These are phyloP conservation scores for Talaromyces wortmannii DNA, from an alignment of 495 filamentous ascomycete genomes.

Conservation along the genomic window DNA sequence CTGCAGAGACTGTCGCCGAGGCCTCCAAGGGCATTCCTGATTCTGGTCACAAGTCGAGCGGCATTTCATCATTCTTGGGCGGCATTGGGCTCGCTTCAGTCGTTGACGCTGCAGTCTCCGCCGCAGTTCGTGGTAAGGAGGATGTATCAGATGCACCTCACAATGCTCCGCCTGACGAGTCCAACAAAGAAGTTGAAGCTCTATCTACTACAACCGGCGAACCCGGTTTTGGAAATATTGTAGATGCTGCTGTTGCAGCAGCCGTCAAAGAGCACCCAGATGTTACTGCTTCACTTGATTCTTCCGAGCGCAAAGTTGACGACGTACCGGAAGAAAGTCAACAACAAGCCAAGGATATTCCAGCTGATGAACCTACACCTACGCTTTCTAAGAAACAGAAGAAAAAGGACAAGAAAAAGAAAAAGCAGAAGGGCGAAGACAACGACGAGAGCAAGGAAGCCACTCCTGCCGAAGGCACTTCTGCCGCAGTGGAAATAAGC, in stretches of 20 bases:
- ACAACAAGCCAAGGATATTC: no score
- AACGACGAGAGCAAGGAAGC: conserved; percentile 1
- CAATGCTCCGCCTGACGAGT: neutral
- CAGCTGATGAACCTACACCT: conserved; percentile 7
- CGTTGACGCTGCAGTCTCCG: conserved; percentile 22
- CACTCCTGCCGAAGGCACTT: neutral
- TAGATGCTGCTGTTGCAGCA: conserved; percentile 18
- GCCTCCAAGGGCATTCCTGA: neutral
- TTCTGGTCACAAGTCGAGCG: neutral
- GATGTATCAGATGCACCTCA: neutral
- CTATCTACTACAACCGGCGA: neutral
- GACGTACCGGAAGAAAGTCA: neutral
- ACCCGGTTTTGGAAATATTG: conserved; percentile 15
- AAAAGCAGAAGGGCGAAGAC: conserved; percentile 22
- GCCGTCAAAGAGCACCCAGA: neutral
- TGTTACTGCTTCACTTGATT: neutral
- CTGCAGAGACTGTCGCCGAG: neutral
- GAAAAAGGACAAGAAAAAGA: conserved; percentile 28
- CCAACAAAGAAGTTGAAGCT: neutral
- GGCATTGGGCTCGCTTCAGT: conserved; percentile 16
- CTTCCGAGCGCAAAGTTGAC: neutral
- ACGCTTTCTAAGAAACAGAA: conserved; percentile 27
- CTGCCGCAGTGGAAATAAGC: neutral
- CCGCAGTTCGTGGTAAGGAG: conserved; percentile 5
- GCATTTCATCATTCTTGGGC: neutral